These are phyloP conservation scores for Groenewaldozyma sp. DNA, from an alignment of 1,139 yeast genomes.

Conservation along the genomic window DNA sequence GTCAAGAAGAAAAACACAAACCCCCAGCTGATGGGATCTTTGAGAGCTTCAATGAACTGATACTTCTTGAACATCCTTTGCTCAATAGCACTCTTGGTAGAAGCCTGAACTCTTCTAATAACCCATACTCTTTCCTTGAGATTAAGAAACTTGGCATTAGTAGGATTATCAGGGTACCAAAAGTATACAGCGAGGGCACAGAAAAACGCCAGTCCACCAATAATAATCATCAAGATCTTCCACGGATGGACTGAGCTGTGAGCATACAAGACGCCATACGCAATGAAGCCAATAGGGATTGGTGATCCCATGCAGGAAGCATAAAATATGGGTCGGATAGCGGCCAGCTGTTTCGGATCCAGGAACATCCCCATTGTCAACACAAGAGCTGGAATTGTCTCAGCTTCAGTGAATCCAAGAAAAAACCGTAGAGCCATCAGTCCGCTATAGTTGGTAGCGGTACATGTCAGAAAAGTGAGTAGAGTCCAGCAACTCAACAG, in stretches of 20 bases:
- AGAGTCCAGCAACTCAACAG: constrained; percentile 44
- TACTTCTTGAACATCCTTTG: constrained; percentile 37
- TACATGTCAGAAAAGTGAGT: constrained; percentile 40
- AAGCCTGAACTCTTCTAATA: constrained; percentile 36
- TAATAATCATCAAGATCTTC: constrained; percentile 36
- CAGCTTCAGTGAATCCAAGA: constrained; percentile 39
- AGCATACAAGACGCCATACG: constrained; percentile 35
- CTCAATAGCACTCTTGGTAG: constrained; percentile 38
- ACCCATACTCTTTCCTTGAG: constrained; percentile 38
- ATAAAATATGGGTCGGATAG: constrained; percentile 37
- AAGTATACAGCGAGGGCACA: constrained; percentile 27
- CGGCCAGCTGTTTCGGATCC: constrained; percentile 35
- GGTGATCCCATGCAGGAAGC: constrained; percentile 39
- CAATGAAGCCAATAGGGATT: constrained; percentile 39
- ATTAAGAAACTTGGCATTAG: constrained; percentile 32
- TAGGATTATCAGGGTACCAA: constrained; percentile 39
- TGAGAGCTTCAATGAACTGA: constrained; percentile 38
- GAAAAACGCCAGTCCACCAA: constrained; percentile 37
- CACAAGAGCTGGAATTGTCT: constrained; percentile 33
- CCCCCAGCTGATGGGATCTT: constrained; percentile 41
- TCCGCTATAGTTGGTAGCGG: constrained; percentile 37
- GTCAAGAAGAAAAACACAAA: constrained; percentile 33
- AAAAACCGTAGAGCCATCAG: constrained; percentile 36
- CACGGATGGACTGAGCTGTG: constrained; percentile 29
- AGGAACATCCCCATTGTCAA: constrained; percentile 40